Evolutionary conservation across 371 early-diverging fungal species (phyloP).

Genomic region (Rhizopus sp.): DNA sequence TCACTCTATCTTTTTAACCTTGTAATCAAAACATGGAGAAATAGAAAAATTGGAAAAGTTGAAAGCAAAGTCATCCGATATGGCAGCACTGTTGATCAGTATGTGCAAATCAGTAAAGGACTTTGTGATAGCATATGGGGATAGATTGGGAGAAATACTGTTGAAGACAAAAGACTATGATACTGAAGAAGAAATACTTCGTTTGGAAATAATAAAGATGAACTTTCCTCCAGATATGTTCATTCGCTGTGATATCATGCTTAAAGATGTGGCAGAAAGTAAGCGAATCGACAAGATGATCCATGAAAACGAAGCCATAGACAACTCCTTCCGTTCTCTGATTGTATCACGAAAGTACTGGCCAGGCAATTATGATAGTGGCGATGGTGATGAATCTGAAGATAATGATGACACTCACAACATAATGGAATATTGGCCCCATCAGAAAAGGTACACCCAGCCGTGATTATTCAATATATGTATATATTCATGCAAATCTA

Average conservation of each 20-base stretch:
- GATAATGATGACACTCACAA: neutral
- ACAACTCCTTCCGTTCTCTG: constrained; percentile 23
- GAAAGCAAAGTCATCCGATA: constrained; percentile 27
- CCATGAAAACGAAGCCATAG: constrained; percentile 18
- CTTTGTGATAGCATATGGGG: constrained; percentile 33
- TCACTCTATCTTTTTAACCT: no score
- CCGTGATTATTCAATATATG: neutral
- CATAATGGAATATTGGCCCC: constrained; percentile 7
- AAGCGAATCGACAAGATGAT: constrained; percentile 34
- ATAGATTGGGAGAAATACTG: constrained; percentile 26
- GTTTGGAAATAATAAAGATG: constrained; percentile 35
- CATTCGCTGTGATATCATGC: constrained; percentile 43
- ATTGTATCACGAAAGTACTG: constrained; percentile 40
- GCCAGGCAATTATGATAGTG: constrained; percentile 29
- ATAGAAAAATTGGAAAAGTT: constrained; percentile 21
- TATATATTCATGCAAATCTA: neutral
- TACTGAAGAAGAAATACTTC: constrained; percentile 26
- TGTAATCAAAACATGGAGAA: neutral
- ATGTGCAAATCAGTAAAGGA: constrained; percentile 26
- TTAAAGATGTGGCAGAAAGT: constrained; percentile 37
- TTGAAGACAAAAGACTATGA: constrained; percentile 27
- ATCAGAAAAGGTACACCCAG: constrained; percentile 1
- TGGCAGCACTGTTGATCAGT: constrained; percentile 39
- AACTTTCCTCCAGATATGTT: constrained; percentile 37
- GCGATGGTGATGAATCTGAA: constrained; percentile 15